phyloP scores from a whole-genome alignment of 768 basidiomycete genomes.

The Leccinum olivaceopallidum region DNA sequence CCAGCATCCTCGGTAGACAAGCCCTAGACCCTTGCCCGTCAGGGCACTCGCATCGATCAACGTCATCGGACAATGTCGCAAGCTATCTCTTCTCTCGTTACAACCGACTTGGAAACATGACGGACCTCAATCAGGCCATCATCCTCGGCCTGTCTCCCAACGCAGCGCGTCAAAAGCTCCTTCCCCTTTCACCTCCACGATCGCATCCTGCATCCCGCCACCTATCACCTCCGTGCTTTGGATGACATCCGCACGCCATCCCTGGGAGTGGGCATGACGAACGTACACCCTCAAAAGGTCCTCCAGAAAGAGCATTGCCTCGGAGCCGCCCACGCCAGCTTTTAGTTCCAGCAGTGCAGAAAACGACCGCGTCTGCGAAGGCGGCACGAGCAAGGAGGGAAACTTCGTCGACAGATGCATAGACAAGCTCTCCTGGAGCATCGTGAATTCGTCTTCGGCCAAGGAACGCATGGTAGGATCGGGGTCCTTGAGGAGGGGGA shows the following conservation, averaged over 20 bases:
- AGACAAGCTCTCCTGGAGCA: constrained; percentile 39
- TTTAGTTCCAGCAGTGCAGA: constrained; percentile 90
- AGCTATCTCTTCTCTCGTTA: no score
- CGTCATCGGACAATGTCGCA: no score
- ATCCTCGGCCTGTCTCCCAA: constrained; percentile 76
- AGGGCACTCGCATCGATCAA: no score
- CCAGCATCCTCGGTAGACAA: no score
- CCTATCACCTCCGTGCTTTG: constrained; percentile 56
- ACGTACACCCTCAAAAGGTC: constrained; percentile 84
- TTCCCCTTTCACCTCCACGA: constrained; percentile 74
- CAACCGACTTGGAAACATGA: no score
- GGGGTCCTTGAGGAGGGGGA: constrained; percentile 63
- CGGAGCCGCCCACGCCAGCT: constrained; percentile 90
- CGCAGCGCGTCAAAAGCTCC: constrained; percentile 77
- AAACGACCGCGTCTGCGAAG: constrained; percentile 61
- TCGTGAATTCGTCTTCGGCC: constrained; percentile 63
- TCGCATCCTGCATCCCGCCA: constrained; percentile 77
- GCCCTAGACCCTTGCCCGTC: no score
- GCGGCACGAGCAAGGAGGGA: constrained; percentile 72
- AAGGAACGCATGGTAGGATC: constrained; percentile 76
- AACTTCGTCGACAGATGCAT: constrained; percentile 44
- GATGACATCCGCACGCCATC: constrained; percentile 65
- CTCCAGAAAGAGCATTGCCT: constrained; percentile 78
- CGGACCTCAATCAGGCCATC: no score
- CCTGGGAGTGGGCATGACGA: constrained; percentile 51